Conservation (phyloP, 106 monocot species). For the Phalaenopsis aphrodite region DNA sequence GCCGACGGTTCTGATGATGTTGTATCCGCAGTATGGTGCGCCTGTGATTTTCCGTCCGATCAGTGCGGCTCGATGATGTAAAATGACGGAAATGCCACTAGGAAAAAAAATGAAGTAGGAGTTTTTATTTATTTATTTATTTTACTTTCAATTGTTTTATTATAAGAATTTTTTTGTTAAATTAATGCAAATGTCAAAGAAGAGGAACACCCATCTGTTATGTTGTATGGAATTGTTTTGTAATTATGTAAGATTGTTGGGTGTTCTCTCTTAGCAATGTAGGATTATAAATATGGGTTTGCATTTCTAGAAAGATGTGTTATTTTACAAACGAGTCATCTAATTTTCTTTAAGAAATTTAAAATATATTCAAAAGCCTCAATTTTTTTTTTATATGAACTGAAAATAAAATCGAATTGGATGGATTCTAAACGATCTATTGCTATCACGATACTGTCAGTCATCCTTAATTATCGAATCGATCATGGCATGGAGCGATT, state of each 20-base stretch:
- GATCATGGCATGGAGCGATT: no score
- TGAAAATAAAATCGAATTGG: no score
- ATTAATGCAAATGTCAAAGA: background rate
- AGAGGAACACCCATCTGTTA: background rate
- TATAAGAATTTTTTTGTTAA: background rate
- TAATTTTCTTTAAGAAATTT: no score
- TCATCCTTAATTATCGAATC: no score
- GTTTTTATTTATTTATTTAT: background rate
- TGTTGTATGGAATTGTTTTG: background rate
- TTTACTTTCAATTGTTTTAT: background rate
- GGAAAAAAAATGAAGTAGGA: background rate
- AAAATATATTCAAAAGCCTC: no score
- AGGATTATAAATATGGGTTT: no score
- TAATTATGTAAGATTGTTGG: background rate
- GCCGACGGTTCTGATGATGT: slow-evolving; percentile 59
- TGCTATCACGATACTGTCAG: no score
- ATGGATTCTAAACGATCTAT: no score
- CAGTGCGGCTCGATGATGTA: background rate
- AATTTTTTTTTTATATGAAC: no score
- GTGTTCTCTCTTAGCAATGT: background rate
- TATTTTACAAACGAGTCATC: no score
- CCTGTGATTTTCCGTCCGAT: slow-evolving; percentile 40
- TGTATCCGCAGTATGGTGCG: slow-evolving; percentile 64
- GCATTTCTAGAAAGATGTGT: no score
- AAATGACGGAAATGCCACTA: background rate